Percentiles rank a stretch among this genome's conserved stretches.
Conservation (phyloP, 2,329 filamentous ascomycete genomes). For the Penicillium capsulatum region DNA sequence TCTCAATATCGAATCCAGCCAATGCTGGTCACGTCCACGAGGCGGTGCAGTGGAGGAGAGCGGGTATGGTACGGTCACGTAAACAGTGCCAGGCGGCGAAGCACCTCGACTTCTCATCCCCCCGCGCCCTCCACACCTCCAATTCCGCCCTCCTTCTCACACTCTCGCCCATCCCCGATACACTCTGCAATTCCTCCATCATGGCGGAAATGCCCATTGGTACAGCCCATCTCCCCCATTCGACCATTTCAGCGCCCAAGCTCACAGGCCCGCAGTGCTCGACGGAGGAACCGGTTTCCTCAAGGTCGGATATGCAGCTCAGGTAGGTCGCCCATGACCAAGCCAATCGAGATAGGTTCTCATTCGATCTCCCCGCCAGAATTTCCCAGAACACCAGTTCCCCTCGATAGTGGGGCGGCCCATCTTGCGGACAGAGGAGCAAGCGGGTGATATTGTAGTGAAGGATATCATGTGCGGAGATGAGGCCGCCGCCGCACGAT, state of each 20-base stretch:
- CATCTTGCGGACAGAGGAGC: constrained; percentile 93
- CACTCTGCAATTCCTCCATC: constrained; percentile 17
- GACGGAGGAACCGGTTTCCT: constrained; percentile 99
- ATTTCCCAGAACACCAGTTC: constrained; percentile 98
- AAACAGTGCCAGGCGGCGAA: constrained; percentile 18
- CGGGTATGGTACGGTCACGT: constrained; percentile 26
- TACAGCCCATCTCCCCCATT: constrained; percentile 27
- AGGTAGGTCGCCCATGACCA: constrained; percentile 48
- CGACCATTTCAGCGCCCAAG: constrained; percentile 24
- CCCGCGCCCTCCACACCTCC: constrained; percentile 17
- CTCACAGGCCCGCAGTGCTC: constrained; percentile 65
- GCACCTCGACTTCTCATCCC: constrained; percentile 18
- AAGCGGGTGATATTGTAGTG: constrained; percentile 67
- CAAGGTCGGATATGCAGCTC: constrained; percentile 97
- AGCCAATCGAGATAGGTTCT: constrained; percentile 4
- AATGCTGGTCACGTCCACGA: background rate
- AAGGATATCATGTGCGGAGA: constrained; percentile 99
- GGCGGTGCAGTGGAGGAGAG: background rate
- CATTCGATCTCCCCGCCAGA: constrained; percentile 50
- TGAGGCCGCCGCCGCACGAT: constrained; percentile 90
- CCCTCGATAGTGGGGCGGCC: constrained; percentile 97
- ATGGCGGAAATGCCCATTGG: constrained; percentile 51
- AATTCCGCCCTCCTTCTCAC: constrained; percentile 17
- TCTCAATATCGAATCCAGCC: too few species aligned
- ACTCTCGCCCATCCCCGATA: constrained; percentile 5